Evolutionary conservation across 2,329 filamentous ascomycete species (phyloP), one percentile per base, ranked within the genome.

Genomic region (Ambrosiella cleistominuta): DNA sequence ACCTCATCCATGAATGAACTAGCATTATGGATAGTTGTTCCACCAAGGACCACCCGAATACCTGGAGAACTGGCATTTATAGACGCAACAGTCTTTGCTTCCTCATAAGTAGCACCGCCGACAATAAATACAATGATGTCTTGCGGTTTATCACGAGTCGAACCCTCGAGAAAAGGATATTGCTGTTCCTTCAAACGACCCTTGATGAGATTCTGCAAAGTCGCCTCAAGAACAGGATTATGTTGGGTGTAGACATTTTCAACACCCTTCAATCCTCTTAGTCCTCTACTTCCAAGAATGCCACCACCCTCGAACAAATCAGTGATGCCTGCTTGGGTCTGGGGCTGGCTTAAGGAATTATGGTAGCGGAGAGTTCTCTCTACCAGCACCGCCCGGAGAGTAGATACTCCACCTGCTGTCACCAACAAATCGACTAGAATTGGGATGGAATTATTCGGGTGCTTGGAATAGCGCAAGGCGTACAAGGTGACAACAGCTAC

Each of bases 241-340:
- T 98, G 93, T 68, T 98, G 94, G 0, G 93, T 98, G 69, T 98
- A 98, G 36, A 98, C 93, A 65, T 98, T 98, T 69, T 98, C 94
- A 1, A 98, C 93, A 1, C 93, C 93, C 67, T 97, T 96, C 12
- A 98, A 76, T 0, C 93, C 93, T 66, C 95, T 95, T 69, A 98
- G 89, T 11, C 87, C 87, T 0, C 88, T 87, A 70, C 98, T 95
- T 4, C 59, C 59, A 37, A 60, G 56, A 63, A 98, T 91, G 3
- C 88, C 91, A 0, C 85, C 81, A 0, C 88, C 85, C 66, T 97
- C 90, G 65, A 98, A 97, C 6, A 97, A 81, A 63, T 97, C 91
- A 0, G 88, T 83, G 59, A 96, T 88, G 4, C 88, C 88, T 8
- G 85, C 81, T 1, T 81, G 79, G n/a, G 82, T 76, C 19, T 85